Evolutionary conservation across 2,329 filamentous ascomycete species (phyloP).

Genomic region (Colletotrichum sp.): DNA sequence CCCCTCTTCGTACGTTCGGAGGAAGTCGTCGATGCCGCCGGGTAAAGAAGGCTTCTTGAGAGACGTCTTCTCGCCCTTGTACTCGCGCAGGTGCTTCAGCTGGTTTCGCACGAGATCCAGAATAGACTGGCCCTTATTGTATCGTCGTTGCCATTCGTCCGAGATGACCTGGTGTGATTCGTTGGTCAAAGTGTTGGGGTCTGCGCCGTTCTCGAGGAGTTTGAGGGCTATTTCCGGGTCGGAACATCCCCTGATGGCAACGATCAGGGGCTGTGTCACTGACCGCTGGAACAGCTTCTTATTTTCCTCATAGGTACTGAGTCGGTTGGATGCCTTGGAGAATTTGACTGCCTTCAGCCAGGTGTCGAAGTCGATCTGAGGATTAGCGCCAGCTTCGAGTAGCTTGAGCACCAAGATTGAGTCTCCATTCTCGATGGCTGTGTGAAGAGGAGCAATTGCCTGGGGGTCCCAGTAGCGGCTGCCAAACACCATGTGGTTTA

Average conservation of each 20-base stretch:
- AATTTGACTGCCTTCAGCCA: conserved; percentile 65
- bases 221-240: conserved; percentile 53
- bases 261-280: conserved; percentile 69
- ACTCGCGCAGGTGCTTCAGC: conserved; percentile 53
- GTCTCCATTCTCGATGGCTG: conserved; percentile 62
- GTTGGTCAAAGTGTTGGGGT: conserved; percentile 65
- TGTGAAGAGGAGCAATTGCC: conserved; percentile 57
- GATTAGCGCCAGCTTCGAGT: conserved; percentile 65
- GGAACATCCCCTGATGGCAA: conserved; percentile 58
- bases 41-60: conserved; percentile 31
- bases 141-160: conserved; percentile 33
- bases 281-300: conserved; percentile 48
- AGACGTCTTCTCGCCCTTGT: conserved; percentile 36
- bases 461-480: conserved; percentile 35
- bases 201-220: conserved; percentile 67
- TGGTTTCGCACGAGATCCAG: conserved; percentile 65
- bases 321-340: conserved; percentile 38
- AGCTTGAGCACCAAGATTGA: conserved; percentile 61
- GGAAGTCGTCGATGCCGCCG: conserved; percentile 54
- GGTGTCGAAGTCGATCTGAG: conserved; percentile 64
- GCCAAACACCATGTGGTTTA: conserved; percentile 66
- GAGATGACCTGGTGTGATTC: conserved; percentile 38
- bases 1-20: conserved; percentile 52
- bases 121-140: conserved; percentile 49
- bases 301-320: conserved; percentile 51